Evolutionary conservation across 2,329 filamentous ascomycete genomes (phyloP), one percentile per base, ranked within the genome.

Genomic region (Zasmidium cellare): DNA sequence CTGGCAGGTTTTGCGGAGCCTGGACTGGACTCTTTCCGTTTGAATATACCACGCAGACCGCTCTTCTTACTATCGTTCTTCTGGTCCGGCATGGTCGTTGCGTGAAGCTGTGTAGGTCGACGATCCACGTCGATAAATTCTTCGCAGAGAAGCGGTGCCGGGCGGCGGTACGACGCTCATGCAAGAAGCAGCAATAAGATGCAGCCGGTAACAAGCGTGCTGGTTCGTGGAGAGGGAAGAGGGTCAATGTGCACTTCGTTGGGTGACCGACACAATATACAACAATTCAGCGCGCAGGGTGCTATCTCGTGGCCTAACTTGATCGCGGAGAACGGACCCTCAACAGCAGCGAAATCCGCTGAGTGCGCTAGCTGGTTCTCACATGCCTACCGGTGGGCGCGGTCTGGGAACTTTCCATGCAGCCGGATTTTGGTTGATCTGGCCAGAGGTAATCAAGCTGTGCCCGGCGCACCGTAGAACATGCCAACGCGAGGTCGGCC

Each of bases 81-180:
- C 22, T 53, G 7, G 31, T 53, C 51, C 19, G 51, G 41, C 51
- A 53, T 53, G 12, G 18, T 19, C n/a, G 23, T 45, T 41, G 35
- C n/a, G 16, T n/a, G 35, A 41, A 41, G 35, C 35, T n/a, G 7
- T 18, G 3, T 9, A 41, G 12, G 3, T 3, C 35, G 16, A 41
- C 35, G 35, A 3, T 41, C n/a, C 35, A 41, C 35, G 35, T 41
- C 6, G 12, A 18, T 9, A 3, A 5, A 41, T 18, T 14, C 35
- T 41, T 41, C 6, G 3, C n/a, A 14, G n/a, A n/a, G n/a, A 41
- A 41, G 11, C 12, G n/a, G 5, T 14, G 35, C n/a, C n/a, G n/a
- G 16, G 35, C 35, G 7, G n/a, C 16, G 35, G 11, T 41, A 3
- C 6, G 5, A 14, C n/a, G n/a, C 7, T 41, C 3, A 9, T n/a